Conservation (phyloP, 169 alveolate species). For the Plasmodium blacklocki region DNA sequence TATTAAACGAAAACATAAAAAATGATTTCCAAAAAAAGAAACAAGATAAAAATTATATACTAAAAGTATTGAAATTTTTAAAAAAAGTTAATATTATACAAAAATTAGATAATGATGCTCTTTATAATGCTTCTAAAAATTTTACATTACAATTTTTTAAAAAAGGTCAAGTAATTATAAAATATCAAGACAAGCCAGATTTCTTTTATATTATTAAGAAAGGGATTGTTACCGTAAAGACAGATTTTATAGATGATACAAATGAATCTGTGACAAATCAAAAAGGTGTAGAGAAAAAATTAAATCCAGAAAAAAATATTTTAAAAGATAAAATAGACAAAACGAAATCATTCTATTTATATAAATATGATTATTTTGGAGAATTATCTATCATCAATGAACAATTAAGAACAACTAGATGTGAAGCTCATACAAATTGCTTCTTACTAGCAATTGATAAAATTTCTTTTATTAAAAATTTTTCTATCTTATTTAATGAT, state of each 20-base stretch:
- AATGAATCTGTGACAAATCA: not conserved
- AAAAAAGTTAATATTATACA: constrained; percentile 60
- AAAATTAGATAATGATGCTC: constrained; percentile 44
- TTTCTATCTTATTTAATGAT: constrained; percentile 59
- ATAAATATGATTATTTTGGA: constrained; percentile 75
- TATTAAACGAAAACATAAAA: constrained; percentile 13
- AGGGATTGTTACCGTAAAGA: constrained; percentile 60
- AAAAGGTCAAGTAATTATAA: constrained; percentile 59
- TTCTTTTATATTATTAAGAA: constrained; percentile 61
- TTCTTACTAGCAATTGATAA: constrained; percentile 74
- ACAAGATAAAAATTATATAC: constrained; percentile 30
- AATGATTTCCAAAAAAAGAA: constrained; percentile 12
- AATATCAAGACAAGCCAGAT: constrained; percentile 53
- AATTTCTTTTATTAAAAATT: constrained; percentile 26
- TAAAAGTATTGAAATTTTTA: constrained; percentile 38
- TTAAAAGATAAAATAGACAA: constrained; percentile 3
- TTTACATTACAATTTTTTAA: constrained; percentile 54
- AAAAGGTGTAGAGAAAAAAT: not conserved
- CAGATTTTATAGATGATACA: constrained; percentile 21
- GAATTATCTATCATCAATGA: constrained; percentile 71
- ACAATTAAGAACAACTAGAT: constrained; percentile 71
- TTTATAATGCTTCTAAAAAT: constrained; percentile 47
- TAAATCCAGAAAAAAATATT: not conserved
- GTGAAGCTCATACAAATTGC: constrained; percentile 76
- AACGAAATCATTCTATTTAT: constrained; percentile 18